Conservation (phyloP, 805 yeast species). For the Candida insectalens region DNA sequence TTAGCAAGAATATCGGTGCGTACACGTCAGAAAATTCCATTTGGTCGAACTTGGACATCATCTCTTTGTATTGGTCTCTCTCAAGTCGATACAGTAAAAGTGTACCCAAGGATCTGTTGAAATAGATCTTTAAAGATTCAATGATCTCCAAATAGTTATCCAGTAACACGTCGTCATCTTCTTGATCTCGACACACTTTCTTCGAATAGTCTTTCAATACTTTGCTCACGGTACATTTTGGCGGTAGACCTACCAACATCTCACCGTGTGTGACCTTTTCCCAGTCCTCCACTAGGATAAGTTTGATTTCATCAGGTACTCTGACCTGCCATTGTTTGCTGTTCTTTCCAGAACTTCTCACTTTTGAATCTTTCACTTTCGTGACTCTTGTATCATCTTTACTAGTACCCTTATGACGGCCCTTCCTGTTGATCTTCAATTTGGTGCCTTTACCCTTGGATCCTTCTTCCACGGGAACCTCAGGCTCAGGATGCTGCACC, state of each 20-base stretch:
- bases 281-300: conserved; percentile 85
- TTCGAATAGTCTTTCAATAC: conserved; percentile 42
- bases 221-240: conserved; percentile 38
- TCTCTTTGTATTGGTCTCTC: conserved; percentile 57
- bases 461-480: too few species aligned
- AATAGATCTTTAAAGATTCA: conserved; percentile 60
- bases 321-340: too few species aligned
- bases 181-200: conserved; percentile 1
- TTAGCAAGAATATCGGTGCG: conserved; percentile 73
- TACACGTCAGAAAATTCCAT: conserved; percentile 37
- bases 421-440: too few species aligned
- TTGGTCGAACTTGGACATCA: conserved; percentile 23
- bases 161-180: conserved; percentile 29
- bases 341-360: conserved; percentile 4
- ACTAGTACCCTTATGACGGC: too few species aligned
- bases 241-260: conserved; percentile 57
- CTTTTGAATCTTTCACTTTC: not conserved
- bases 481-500: too few species aligned
- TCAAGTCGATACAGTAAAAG: conserved; percentile 68
- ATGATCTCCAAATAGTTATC: conserved; percentile 60
- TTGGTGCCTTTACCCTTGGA: too few species aligned
- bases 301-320: conserved; percentile 60
- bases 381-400: too few species aligned
- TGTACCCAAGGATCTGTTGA: conserved; percentile 63
- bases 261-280: conserved; percentile 78